A percentile compares a stretch with the other conserved stretches of the same genome.
Evolutionary conservation across 306 rosid species (phyloP).

Genomic region (Dryas octopetala): DNA sequence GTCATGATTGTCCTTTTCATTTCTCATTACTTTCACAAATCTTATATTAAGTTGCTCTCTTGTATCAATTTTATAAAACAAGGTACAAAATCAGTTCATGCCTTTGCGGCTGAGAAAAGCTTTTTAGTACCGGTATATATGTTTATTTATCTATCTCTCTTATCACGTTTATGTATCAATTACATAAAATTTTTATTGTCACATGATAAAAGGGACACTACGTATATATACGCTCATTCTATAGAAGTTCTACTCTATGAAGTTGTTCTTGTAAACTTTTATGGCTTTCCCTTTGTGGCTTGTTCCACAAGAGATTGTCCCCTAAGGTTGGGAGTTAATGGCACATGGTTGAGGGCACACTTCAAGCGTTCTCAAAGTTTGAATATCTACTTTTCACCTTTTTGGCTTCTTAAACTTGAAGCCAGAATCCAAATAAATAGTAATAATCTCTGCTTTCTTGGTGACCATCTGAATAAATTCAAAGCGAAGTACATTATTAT

Average conservation of each 20-base stretch:
- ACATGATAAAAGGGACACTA: no score
- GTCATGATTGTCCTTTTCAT: no score
- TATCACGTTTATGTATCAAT: no score
- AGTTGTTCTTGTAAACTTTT: neutral
- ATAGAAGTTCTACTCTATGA: no score
- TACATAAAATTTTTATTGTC: no score
- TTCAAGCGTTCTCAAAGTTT: slow-evolving; percentile 1
- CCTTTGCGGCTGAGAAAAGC: neutral
- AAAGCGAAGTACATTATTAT: neutral
- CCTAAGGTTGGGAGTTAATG: neutral
- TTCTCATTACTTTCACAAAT: no score
- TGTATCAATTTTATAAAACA: neutral
- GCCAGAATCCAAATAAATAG: neutral
- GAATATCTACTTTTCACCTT: neutral
- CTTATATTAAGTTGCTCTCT: neutral
- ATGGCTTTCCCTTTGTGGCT: neutral
- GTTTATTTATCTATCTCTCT: no score
- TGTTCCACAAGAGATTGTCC: neutral
- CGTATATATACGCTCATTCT: no score
- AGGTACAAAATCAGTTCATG: neutral
- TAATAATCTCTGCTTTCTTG: neutral
- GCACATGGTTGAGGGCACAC: neutral
- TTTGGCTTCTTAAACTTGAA: neutral
- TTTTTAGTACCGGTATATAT: no score
- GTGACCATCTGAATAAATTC: neutral